Evolutionary conservation across 768 basidiomycete species (phyloP).

Genomic region (Thelephora ganbajun): DNA sequence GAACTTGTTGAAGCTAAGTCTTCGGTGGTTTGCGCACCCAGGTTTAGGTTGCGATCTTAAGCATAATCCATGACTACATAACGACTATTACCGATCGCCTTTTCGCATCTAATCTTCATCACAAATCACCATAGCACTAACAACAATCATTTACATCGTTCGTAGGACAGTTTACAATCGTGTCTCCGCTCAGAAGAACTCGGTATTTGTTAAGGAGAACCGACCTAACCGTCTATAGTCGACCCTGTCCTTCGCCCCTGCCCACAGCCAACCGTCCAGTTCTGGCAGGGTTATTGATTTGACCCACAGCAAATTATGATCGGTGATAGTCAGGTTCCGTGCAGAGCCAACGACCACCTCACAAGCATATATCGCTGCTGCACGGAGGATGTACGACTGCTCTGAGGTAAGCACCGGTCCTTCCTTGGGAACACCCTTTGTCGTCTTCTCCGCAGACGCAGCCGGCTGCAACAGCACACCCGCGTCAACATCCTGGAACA

Average conservation of each 20-base stretch:
- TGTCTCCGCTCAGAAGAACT: slow-evolving; percentile 43
- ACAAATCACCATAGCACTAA: too few relatives aligned
- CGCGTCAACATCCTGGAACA: slow-evolving; percentile 33
- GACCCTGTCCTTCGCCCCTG: slow-evolving; percentile 60
- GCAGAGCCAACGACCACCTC: slow-evolving; percentile 50
- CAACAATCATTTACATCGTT: too few relatives aligned
- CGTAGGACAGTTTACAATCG: too few relatives aligned
- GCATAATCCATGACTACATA: too few relatives aligned
- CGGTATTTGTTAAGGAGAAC: slow-evolving; percentile 51
- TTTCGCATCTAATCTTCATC: too few relatives aligned
- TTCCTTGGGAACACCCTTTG: slow-evolving; percentile 19
- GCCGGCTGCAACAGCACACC: slow-evolving; percentile 24
- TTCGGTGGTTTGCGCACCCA: too few relatives aligned
- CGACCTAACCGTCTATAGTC: slow-evolving; percentile 57
- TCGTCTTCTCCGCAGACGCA: slow-evolving; percentile 8
- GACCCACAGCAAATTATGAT: slow-evolving; percentile 31
- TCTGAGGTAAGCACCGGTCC: slow-evolving; percentile 41
- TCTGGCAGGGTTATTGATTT: slow-evolving; percentile 41
- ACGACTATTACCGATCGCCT: too few relatives aligned
- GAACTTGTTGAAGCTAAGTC: too few relatives aligned
- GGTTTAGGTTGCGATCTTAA: too few relatives aligned
- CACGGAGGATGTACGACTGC: slow-evolving; percentile 63
- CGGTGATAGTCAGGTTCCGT: slow-evolving; percentile 19
- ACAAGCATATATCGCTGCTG: slow-evolving; percentile 70
- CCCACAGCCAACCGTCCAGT: slow-evolving; percentile 74